Evolutionary conservation across 768 basidiomycete species (phyloP).

Genomic region (Serpula lacrymans): DNA sequence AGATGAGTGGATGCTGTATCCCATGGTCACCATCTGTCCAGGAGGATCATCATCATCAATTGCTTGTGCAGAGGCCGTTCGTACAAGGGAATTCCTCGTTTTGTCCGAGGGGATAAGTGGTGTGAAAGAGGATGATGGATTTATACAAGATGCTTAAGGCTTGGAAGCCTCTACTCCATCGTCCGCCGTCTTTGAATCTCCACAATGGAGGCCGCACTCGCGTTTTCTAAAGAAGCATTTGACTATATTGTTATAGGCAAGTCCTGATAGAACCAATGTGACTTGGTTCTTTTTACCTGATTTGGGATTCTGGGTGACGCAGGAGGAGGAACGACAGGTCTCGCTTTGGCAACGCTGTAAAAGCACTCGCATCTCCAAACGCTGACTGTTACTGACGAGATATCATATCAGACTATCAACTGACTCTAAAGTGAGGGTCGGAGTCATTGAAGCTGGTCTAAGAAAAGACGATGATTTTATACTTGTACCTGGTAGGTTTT

Average conservation of each 20-base stretch:
- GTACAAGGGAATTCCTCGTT: too few relatives aligned
- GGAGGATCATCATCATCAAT: too few relatives aligned
- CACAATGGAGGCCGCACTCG: conserved; percentile 7
- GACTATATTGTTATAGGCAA: conserved; percentile 16
- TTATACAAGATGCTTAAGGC: too few relatives aligned
- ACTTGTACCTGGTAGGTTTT: conserved; percentile 9
- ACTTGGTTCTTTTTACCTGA: background rate
- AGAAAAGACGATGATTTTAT: conserved; percentile 12
- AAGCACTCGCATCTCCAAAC: background rate
- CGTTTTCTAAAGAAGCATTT: conserved; percentile 10
- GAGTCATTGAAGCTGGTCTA: conserved; percentile 14
- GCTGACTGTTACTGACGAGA: background rate
- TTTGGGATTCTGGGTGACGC: background rate
- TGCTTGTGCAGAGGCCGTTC: too few relatives aligned
- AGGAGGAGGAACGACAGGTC: conserved; percentile 15
- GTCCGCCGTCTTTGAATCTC: too few relatives aligned
- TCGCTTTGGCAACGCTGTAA: conserved; percentile 14
- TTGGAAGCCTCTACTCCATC: too few relatives aligned
- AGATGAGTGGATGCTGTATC: too few relatives aligned
- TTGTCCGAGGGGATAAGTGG: too few relatives aligned
- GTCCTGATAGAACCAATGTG: too few relatives aligned
- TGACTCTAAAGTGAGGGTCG: conserved; percentile 1
- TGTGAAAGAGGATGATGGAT: too few relatives aligned
- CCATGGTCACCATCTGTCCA: too few relatives aligned
- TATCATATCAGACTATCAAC: conserved; percentile 11